Conservation (phyloP, 192 early-diverging fungal genomes). For the Dissophora globulifera region DNA sequence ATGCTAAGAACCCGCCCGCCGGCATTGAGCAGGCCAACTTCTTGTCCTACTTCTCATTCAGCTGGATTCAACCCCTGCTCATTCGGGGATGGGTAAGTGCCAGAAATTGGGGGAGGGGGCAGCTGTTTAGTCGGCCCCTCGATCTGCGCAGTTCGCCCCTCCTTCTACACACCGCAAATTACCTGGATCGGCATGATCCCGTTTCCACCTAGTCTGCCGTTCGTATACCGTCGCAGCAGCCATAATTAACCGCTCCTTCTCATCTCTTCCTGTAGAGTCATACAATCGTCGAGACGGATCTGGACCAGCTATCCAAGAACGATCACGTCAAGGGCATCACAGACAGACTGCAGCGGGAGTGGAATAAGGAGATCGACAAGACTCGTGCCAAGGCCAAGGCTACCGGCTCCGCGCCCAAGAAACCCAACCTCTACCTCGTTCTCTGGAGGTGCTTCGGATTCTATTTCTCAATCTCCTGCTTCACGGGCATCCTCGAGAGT, state of each 20-base stretch:
- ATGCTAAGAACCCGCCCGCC: conserved; percentile 38
- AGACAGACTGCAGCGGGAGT: conserved; percentile 29
- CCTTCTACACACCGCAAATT: no score
- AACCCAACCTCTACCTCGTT: conserved; percentile 38
- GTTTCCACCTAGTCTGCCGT: background rate
- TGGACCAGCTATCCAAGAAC: conserved; percentile 39
- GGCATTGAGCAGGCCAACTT: conserved; percentile 25
- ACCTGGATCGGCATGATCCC: background rate
- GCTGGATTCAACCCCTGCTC: conserved; percentile 48
- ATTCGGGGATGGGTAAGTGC: conserved; percentile 47
- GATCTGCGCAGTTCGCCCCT: no score
- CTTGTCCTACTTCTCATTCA: conserved; percentile 50
- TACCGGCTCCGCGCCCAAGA: conserved; percentile 15
- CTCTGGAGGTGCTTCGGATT: conserved; percentile 43
- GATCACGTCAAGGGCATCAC: conserved; percentile 47
- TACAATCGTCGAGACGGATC: conserved; percentile 44
- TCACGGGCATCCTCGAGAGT: conserved; percentile 43
- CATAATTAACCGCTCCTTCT: no score
- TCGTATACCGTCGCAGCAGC: no score
- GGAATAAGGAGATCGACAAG: conserved; percentile 40
- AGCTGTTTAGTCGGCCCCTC: no score
- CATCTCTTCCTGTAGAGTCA: conserved; percentile 13
- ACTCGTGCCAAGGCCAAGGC: conserved; percentile 19
- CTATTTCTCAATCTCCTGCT: conserved; percentile 35
- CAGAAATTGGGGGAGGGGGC: no score